These are phyloP conservation scores for Graphilbum ipis-grandicollis DNA, from an alignment of 2,329 filamentous ascomycete genomes.

Conservation along the genomic window DNA sequence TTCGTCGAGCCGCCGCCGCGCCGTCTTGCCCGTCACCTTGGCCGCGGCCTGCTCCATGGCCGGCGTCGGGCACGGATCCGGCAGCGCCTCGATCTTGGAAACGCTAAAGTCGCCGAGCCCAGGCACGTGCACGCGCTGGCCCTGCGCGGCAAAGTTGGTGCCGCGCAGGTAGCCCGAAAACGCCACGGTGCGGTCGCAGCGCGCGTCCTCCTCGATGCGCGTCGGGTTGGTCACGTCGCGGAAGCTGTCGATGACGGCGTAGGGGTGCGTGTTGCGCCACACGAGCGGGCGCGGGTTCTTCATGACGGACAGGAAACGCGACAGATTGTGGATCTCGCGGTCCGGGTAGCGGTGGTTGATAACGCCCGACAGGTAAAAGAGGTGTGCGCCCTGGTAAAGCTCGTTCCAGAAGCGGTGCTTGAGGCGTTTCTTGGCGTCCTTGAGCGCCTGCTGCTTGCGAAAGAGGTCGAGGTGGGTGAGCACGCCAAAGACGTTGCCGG, in stretches of 20 bases:
- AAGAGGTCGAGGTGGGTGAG: constrained; percentile 93
- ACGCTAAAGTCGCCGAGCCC: constrained; percentile 82
- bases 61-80: constrained; percentile 90
- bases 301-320: constrained; percentile 93
- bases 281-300: constrained; percentile 94
- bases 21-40: constrained; percentile 65
- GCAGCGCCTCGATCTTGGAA: constrained; percentile 66
- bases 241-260: constrained; percentile 84
- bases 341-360: constrained; percentile 95
- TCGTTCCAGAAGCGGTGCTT: constrained; percentile 97
- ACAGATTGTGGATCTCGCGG: constrained; percentile 88
- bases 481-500: constrained; percentile 94
- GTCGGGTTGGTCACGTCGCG: constrained; percentile 90
- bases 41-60: constrained; percentile 75
- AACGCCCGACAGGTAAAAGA: constrained; percentile 93
- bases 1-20: constrained; percentile 68
- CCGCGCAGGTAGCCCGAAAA: constrained; percentile 88
- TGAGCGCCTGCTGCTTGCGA: constrained; percentile 78
- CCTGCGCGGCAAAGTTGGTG: constrained; percentile 77
- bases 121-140: constrained; percentile 79
- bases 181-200: constrained; percentile 80
- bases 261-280: constrained; percentile 93
- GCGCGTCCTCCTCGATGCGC: constrained; percentile 70
- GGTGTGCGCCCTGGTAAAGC: constrained; percentile 86
- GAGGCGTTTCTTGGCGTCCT: constrained; percentile 85